phyloP scores from a whole-genome alignment of 2,329 filamentous ascomycete species.

The Bimuria novae-zelandiae region DNA sequence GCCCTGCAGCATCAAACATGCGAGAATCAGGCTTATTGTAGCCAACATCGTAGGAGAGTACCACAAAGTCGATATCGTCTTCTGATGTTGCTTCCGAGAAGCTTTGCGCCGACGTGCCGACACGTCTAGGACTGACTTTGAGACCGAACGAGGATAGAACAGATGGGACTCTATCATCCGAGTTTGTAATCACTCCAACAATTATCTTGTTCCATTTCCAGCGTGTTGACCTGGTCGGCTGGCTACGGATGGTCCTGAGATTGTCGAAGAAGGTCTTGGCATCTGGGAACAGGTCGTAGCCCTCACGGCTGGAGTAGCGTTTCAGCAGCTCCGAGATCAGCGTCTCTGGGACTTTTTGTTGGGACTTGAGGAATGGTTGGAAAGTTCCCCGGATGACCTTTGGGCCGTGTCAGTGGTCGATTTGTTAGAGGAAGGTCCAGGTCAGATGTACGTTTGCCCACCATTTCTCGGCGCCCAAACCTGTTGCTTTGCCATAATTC shows the following conservation, averaged over 20 bases:
- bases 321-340: constrained; percentile 57
- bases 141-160: constrained; percentile 61
- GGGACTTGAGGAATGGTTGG: constrained; percentile 28
- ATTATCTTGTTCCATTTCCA: constrained; percentile 51
- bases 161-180: constrained; percentile 62
- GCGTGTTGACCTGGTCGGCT: background rate
- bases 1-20: constrained; percentile 62
- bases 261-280: constrained; percentile 52
- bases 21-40: constrained; percentile 60
- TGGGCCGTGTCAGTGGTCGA: constrained; percentile 5
- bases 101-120: constrained; percentile 15
- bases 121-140: constrained; percentile 42
- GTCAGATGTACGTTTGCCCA: constrained; percentile 59
- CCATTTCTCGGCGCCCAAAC: constrained; percentile 60
- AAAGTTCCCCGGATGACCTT: constrained; percentile 62
- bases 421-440: background rate
- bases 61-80: constrained; percentile 60
- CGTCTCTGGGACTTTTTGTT: constrained; percentile 47
- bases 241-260: constrained; percentile 30
- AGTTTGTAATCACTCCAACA: constrained; percentile 66
- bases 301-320: constrained; percentile 59
- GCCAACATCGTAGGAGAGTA: constrained; percentile 67
- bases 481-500: constrained; percentile 62
- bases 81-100: constrained; percentile 26
- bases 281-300: constrained; percentile 56